A percentile compares a stretch with the other conserved stretches of the same genome.
phyloP scores from a whole-genome alignment of 106 monocot species.

The Platanthera guangdongensis region DNA sequence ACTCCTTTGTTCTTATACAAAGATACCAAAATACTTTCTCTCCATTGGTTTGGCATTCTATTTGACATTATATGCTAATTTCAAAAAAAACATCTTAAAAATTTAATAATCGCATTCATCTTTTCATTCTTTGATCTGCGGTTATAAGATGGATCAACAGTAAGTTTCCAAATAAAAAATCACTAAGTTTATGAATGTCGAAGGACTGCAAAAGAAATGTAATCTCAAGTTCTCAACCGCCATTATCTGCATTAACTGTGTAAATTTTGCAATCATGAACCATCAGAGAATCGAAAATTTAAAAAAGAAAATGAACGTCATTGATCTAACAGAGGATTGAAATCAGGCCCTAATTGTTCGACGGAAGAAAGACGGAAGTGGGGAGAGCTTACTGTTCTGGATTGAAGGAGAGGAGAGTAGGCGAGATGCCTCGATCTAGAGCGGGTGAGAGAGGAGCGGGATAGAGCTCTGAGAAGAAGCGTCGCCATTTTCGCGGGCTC shows the following conservation, averaged over 20 bases:
- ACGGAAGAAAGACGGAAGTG: neutral
- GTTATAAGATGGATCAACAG: neutral
- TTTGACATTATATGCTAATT: neutral
- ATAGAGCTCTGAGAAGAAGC: neutral
- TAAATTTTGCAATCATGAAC: neutral
- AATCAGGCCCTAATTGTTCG: neutral
- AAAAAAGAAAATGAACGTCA: neutral
- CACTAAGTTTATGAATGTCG: neutral
- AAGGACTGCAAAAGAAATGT: neutral
- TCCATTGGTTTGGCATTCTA: too few relatives aligned
- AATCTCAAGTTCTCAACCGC: neutral
- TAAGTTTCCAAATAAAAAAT: neutral
- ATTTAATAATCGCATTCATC: neutral
- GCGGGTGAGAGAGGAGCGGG: neutral
- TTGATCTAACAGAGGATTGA: neutral
- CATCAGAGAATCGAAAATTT: neutral
- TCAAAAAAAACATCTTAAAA: neutral
- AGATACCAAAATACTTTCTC: too few relatives aligned
- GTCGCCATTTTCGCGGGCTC: neutral
- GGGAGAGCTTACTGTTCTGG: conserved; percentile 4
- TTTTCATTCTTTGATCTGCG: neutral
- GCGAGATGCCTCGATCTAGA: conserved; percentile 5
- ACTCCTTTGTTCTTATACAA: too few relatives aligned
- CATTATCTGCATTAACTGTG: too few relatives aligned
- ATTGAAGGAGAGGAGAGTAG: neutral